These are phyloP conservation scores for Neofusicoccum cordaticola DNA, from an alignment of 2,329 filamentous ascomycete genomes.

Conservation along the genomic window DNA sequence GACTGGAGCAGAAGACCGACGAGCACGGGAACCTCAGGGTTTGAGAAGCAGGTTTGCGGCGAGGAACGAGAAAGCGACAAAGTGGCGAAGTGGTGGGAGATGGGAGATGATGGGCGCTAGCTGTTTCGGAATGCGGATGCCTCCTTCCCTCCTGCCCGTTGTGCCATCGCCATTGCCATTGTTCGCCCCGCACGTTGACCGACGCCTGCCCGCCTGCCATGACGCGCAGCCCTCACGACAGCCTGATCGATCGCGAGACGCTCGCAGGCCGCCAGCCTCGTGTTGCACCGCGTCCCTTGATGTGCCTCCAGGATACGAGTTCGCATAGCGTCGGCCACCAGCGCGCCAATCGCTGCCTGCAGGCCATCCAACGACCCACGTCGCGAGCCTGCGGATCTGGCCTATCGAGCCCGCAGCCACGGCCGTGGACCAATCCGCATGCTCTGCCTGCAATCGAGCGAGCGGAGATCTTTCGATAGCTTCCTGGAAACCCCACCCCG, in stretches of 20 bases:
- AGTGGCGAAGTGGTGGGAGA: background rate
- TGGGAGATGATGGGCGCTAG: background rate
- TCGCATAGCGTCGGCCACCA: background rate
- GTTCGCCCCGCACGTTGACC: background rate
- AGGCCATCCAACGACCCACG: background rate
- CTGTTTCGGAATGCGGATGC: too few relatives aligned
- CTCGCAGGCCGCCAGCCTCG: background rate
- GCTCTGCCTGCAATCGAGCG: background rate
- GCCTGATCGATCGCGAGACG: background rate
- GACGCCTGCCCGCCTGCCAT: too few relatives aligned
- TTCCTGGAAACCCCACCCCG: background rate
- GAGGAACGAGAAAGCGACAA: too few relatives aligned
- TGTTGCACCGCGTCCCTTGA: background rate
- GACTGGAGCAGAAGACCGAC: too few relatives aligned
- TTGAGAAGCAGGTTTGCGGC: too few relatives aligned
- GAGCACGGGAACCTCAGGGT: too few relatives aligned
- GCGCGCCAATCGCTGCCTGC: background rate
- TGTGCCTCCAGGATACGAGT: background rate
- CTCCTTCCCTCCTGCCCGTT: too few relatives aligned
- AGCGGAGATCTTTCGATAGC: background rate
- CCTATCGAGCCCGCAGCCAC: background rate
- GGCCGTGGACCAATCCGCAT: background rate
- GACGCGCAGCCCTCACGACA: too few relatives aligned
- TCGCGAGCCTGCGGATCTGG: background rate
- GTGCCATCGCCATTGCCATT: too few relatives aligned